Evolutionary conservation across 2,329 filamentous ascomycete species (phyloP), one percentile per base, ranked within the genome.

Genomic region (Teratosphaeriaceae sp.): DNA sequence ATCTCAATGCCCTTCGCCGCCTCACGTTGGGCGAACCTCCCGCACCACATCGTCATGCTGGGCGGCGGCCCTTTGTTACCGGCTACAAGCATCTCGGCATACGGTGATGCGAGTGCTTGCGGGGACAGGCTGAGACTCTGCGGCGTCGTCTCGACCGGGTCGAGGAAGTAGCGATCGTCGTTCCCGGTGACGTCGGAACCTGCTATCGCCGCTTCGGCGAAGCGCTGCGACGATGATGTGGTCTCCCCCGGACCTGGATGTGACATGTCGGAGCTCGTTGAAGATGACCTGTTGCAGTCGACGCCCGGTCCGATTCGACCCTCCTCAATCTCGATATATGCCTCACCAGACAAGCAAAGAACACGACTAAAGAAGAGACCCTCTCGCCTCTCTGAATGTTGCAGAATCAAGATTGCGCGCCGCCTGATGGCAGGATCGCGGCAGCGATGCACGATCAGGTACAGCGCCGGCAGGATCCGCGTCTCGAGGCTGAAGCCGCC

Each of bases 41-140:
- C 35, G n/a, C 20, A 23, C 35, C 35, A 38, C 35, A 38, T 24
- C 19, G 35, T 38, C 20, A 24, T 38, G 9, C 22, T 38, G 12
- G 35, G 35, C 13, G 35, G 35, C 35, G 35, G 35, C 7, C 35
- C 35, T 13, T 16, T 18, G 8, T 38, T 22, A 8, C 35, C 35
- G n/a, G 35, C 19, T 5, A 38, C 21, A 3, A 38, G 3, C 19
- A 24, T 20, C 19, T 38, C 35, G 6, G 35, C 35, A 24, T 23
- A 38, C 35, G 19, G 19, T 13, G 12, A 22, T 15, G 35, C n/a
- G 8, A 15, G 29, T 6, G 29, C 29, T 9, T 33, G 6, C 8
- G 29, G 29, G 6, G 31, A 18, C 31, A 34, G 31, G 3, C 15
- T 19, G 6, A 18, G 31, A 5, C 9, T 4, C 12, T 34, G 31